Conservation (phyloP, 345 rosid genomes). For the Durio zibethinus region DNA sequence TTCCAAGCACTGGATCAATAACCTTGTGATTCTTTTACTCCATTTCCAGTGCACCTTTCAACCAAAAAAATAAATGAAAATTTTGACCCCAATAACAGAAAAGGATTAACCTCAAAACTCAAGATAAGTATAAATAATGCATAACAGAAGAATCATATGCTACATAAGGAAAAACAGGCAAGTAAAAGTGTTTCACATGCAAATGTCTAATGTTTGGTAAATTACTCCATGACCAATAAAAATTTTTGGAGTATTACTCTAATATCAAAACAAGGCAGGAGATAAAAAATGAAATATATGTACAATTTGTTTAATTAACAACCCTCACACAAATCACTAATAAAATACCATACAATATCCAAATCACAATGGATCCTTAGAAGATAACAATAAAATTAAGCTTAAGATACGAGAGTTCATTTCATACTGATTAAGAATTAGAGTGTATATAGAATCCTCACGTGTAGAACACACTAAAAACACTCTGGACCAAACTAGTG, state of each 20-base stretch:
- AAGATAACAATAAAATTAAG: background rate
- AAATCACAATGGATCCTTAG: background rate
- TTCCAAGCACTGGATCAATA: slow-evolving; percentile 93
- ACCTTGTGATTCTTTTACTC: slow-evolving; percentile 91
- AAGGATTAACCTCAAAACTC: background rate
- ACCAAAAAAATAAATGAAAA: slow-evolving; percentile 7
- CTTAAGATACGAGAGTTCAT: background rate
- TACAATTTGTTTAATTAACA: background rate
- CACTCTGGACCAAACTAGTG: background rate
- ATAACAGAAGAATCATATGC: background rate
- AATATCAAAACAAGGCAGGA: slow-evolving; percentile 9
- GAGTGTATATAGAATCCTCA: background rate
- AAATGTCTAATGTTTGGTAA: background rate
- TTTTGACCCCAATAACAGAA: background rate
- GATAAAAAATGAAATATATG: slow-evolving; percentile 4
- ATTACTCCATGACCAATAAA: background rate
- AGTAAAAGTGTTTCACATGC: background rate
- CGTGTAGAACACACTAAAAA: background rate
- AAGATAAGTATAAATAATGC: background rate
- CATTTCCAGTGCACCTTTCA: slow-evolving; percentile 98
- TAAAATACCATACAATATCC: background rate
- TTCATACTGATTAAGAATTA: background rate
- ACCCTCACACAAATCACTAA: background rate
- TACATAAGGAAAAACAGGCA: background rate
- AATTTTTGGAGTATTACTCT: background rate